A percentile compares a stretch with the other conserved stretches of the same genome.
These are phyloP conservation scores for Helminthosporium solani DNA, from an alignment of 2,329 filamentous ascomycete genomes.

Conservation along the genomic window DNA sequence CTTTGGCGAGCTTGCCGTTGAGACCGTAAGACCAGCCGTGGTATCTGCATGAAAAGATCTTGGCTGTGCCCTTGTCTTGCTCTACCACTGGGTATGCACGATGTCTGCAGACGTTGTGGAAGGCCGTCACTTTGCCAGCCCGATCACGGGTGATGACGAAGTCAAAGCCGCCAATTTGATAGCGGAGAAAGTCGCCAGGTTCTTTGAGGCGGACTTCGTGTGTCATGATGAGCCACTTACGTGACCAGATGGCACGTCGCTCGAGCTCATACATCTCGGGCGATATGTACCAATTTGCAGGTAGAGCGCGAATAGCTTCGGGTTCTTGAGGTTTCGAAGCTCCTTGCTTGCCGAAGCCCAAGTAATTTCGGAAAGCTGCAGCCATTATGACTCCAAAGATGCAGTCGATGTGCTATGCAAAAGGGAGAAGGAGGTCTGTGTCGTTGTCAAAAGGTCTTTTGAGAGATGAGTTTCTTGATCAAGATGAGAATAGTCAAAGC, in stretches of 20 bases:
- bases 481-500: background rate
- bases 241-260: conserved; percentile 47
- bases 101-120: conserved; percentile 47
- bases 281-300: conserved; percentile 37
- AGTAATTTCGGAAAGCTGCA: conserved; percentile 3
- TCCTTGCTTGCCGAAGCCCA: conserved; percentile 4
- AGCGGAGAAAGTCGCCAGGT: conserved; percentile 17
- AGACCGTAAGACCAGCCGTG: conserved; percentile 47
- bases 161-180: conserved; percentile 11
- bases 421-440: background rate
- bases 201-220: conserved; percentile 25
- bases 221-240: conserved; percentile 38
- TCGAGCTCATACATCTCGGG: conserved; percentile 46
- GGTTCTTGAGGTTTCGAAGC: background rate
- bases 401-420: background rate
- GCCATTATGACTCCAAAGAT: conserved; percentile 1
- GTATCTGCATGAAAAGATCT: conserved; percentile 42
- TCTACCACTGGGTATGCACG: conserved; percentile 34
- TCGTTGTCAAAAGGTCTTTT: background rate
- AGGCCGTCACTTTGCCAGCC: conserved; percentile 22
- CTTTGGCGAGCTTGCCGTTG: conserved; percentile 43
- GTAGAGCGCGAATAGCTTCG: conserved; percentile 40
- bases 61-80: conserved; percentile 26
- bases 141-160: conserved; percentile 15
- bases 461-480: background rate